A percentile compares a stretch with the other conserved stretches of the same genome.
Conservation (phyloP, 495 filamentous ascomycete genomes). For the Tuber magnatum region DNA sequence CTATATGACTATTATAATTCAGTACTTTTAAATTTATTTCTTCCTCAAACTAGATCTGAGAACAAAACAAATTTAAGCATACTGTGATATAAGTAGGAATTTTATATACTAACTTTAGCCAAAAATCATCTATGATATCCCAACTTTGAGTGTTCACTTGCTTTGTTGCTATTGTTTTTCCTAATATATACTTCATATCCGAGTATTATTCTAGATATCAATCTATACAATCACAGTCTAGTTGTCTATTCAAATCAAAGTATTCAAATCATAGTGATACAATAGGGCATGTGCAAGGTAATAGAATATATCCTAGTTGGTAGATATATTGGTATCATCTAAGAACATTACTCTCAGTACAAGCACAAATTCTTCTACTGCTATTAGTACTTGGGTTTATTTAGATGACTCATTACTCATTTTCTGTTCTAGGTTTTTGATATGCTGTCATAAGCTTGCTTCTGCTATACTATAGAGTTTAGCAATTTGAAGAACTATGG, state of each 20-base stretch:
- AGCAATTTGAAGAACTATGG: conserved; percentile 4
- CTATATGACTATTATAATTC: too few relatives aligned
- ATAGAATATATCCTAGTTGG: neutral
- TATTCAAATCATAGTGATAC: too few relatives aligned
- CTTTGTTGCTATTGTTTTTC: conserved; percentile 10
- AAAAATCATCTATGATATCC: conserved; percentile 20
- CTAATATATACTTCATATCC: conserved; percentile 2
- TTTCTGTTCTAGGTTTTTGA: neutral
- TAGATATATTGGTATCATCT: conserved; percentile 11
- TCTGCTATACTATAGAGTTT: conserved; percentile 1
- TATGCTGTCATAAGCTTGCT: neutral
- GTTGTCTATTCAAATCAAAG: neutral
- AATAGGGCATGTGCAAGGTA: neutral
- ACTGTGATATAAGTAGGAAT: too few relatives aligned
- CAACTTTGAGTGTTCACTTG: conserved; percentile 9
- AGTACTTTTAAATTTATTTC: too few relatives aligned
- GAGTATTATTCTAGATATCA: neutral
- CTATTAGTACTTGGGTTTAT: neutral
- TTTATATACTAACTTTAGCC: neutral
- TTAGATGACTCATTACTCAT: neutral
- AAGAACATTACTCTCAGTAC: conserved; percentile 14
- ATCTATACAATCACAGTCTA: neutral
- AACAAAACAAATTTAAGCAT: too few relatives aligned
- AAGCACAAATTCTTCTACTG: neutral
- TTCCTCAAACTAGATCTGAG: too few relatives aligned